phyloP scores from a whole-genome alignment of 208 protist genomes.

The Trypanosoma rangeli region DNA sequence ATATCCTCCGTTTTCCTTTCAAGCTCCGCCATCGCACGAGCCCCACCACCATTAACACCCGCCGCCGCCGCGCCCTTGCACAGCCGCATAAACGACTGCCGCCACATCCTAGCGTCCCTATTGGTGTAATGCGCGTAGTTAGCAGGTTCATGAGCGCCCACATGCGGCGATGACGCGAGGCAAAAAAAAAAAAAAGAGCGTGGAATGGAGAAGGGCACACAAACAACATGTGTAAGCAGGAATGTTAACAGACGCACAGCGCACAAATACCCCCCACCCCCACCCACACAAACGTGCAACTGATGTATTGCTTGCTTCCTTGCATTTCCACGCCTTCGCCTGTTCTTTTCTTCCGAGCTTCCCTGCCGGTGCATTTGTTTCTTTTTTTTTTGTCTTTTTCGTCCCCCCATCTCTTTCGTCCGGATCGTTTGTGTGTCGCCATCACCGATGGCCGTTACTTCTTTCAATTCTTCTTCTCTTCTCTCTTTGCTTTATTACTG shows the following conservation, averaged over 20 bases:
- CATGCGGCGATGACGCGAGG: too few species aligned
- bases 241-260: too few species aligned
- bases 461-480: conserved; percentile 4
- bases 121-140: not conserved
- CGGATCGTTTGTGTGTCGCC: not conserved
- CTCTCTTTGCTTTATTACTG: conserved; percentile 1
- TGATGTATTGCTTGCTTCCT: not conserved
- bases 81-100: conserved; percentile 9
- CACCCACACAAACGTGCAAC: too few species aligned
- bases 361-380: too few species aligned
- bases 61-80: conserved; percentile 10
- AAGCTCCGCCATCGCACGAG: conserved; percentile 11
- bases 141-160: not conserved
- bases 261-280: too few species aligned
- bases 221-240: too few species aligned
- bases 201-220: too few species aligned
- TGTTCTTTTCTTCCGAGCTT: not conserved
- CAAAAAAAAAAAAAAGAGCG: conserved; percentile 8
- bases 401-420: not conserved
- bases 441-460: conserved; percentile 18
- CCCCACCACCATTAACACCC: not conserved
- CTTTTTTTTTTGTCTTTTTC: not conserved
- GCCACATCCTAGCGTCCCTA: conserved; percentile 10
- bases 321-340: not conserved
- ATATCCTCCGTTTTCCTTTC: conserved; percentile 40